Evolutionary conservation across 2,329 filamentous ascomycete genomes (phyloP).

Genomic region (Dryadomyces quercivorus): DNA sequence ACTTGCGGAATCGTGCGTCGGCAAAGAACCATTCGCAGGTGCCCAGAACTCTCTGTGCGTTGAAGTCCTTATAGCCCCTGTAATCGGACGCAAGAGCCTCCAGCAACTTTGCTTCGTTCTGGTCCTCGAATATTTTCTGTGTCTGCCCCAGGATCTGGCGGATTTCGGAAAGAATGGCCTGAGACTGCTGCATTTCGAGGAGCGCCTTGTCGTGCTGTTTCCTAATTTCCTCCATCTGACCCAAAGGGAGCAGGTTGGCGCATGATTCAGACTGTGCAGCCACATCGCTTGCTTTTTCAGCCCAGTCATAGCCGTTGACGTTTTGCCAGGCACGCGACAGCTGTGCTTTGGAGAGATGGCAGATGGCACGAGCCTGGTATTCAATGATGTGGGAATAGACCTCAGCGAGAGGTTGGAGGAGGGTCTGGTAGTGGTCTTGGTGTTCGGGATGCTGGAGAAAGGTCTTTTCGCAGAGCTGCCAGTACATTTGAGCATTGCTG

Average conservation of each 20-base stretch:
- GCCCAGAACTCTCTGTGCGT: not conserved
- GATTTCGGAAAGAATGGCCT: not conserved
- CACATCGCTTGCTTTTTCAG: not conserved
- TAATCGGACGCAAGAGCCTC: not conserved
- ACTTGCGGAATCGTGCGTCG: not conserved
- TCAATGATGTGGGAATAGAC: not conserved
- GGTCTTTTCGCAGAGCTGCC: not conserved
- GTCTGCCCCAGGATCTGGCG: not conserved
- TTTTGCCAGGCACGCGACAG: not conserved
- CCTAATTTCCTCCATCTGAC: not conserved
- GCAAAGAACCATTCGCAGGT: not conserved
- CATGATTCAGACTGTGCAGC: no score
- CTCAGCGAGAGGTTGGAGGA: not conserved
- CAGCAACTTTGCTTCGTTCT: not conserved
- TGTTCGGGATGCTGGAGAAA: not conserved
- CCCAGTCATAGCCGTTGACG: not conserved
- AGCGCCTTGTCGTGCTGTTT: not conserved
- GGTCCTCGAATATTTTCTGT: not conserved
- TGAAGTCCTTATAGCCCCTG: not conserved
- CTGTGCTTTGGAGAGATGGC: not conserved
- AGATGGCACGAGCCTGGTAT: not conserved
- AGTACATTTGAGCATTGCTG: not conserved
- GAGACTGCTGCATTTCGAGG: not conserved
- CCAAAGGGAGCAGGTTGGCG: not conserved
- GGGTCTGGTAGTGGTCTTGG: not conserved